Evolutionary conservation across 805 yeast genomes (phyloP).

Genomic region (Cyberlindnera japonica): DNA sequence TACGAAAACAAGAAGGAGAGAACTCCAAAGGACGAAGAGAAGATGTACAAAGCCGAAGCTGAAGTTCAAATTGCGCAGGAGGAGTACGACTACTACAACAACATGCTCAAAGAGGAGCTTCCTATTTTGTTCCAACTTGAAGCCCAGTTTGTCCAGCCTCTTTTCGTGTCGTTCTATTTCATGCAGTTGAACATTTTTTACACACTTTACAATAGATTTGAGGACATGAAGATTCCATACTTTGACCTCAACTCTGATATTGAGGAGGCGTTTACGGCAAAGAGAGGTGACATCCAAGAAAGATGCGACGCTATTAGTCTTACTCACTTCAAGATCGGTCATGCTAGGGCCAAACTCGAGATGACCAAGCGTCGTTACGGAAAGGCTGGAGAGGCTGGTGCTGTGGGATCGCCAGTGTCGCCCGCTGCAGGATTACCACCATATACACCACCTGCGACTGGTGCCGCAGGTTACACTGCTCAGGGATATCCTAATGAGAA

Average conservation of each 20-base stretch:
- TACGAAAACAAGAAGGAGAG: conserved; percentile 79
- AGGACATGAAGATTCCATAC: conserved; percentile 95
- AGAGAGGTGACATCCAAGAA: conserved; percentile 90
- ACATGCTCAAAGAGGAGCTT: conserved; percentile 85
- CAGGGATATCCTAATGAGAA: conserved; percentile 34
- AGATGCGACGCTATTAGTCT: conserved; percentile 85
- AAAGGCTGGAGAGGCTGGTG: conserved; percentile 41
- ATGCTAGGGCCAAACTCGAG: conserved; percentile 80
- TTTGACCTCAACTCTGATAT: conserved; percentile 85
- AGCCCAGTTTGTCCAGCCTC: conserved; percentile 87
- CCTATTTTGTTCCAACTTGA: conserved; percentile 86
- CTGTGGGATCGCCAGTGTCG: conserved; percentile 30
- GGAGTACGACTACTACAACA: conserved; percentile 94
- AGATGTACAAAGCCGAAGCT: conserved; percentile 81
- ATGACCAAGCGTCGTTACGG: conserved; percentile 76
- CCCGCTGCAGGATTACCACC: conserved; percentile 34
- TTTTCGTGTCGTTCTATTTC: conserved; percentile 90
- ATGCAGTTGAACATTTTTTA: conserved; percentile 98
- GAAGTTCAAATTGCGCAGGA: conserved; percentile 88
- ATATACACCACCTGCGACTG: conserved; percentile 32
- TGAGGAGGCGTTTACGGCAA: conserved; percentile 68
- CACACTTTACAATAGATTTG: conserved; percentile 86
- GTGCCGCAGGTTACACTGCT: conserved; percentile 28
- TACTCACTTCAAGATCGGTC: conserved; percentile 86
- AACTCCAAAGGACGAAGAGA: conserved; percentile 87